These are phyloP conservation scores for Rasamsonia emersonii DNA, from an alignment of 2,329 filamentous ascomycete species.

Conservation along the genomic window DNA sequence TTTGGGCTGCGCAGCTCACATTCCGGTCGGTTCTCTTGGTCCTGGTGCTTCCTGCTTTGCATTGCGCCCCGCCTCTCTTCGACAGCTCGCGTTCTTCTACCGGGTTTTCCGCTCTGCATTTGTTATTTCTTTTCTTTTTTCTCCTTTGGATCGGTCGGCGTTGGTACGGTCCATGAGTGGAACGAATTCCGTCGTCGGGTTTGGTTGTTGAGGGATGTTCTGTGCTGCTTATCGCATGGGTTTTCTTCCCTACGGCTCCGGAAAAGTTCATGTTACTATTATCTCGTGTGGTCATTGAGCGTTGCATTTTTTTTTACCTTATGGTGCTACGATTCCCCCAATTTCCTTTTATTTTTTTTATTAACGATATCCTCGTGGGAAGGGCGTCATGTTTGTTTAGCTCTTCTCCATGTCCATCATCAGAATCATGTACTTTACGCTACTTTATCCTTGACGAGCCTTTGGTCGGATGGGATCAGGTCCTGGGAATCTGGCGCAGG, in stretches of 20 bases:
- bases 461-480: no score
- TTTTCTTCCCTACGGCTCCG: conserved; percentile 5
- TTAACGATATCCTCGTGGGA: background rate
- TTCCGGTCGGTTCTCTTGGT: conserved; percentile 1
- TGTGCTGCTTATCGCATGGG: background rate
- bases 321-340: conserved; percentile 11
- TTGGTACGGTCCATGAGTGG: conserved; percentile 30
- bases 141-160: conserved; percentile 17
- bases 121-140: conserved; percentile 13
- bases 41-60: conserved; percentile 5
- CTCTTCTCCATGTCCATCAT: no score
- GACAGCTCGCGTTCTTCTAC: conserved; percentile 4
- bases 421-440: no score
- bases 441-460: no score
- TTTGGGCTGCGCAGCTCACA: conserved; percentile 3
- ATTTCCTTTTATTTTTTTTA: conserved; percentile 13
- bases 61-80: conserved; percentile 3
- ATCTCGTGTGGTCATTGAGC: conserved; percentile 29
- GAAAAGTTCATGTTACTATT: conserved; percentile 21
- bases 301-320: conserved; percentile 18
- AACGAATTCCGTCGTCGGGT: conserved; percentile 16
- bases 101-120: conserved; percentile 6
- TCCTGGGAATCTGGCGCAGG: no score
- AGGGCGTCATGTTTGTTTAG: background rate
- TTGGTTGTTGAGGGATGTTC: background rate